phyloP scores from a whole-genome alignment of 2,329 filamentous ascomycete genomes.

The Fusarium aywerte region DNA sequence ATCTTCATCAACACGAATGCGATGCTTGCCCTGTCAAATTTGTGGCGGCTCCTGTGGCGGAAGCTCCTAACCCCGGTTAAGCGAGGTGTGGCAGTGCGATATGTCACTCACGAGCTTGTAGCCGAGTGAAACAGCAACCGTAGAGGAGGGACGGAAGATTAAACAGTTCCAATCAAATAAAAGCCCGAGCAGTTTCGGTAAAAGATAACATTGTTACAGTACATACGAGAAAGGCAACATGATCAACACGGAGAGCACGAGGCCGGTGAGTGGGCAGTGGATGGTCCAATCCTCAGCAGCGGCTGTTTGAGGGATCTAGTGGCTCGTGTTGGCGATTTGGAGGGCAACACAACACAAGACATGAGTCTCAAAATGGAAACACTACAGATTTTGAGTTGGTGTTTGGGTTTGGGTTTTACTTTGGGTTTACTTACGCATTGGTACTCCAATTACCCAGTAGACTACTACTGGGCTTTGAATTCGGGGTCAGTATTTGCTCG shows the following conservation, averaged over 20 bases:
- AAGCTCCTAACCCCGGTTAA: slow-evolving; percentile 1
- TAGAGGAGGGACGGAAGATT: slow-evolving; percentile 7
- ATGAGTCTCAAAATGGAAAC: slow-evolving; percentile 31
- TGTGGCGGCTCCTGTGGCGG: slow-evolving; percentile 22
- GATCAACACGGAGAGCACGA: slow-evolving; percentile 30
- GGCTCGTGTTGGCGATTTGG: slow-evolving; percentile 27
- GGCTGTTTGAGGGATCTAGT: slow-evolving; percentile 5
- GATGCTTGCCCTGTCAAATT: slow-evolving; percentile 3
- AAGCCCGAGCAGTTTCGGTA: background rate
- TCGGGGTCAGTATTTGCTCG: background rate
- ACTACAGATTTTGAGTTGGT: slow-evolving; percentile 17
- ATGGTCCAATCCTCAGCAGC: slow-evolving; percentile 12
- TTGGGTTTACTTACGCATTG: slow-evolving; percentile 11
- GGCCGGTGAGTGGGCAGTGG: slow-evolving; percentile 25
- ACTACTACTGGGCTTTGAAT: background rate
- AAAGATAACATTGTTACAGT: slow-evolving; percentile 19
- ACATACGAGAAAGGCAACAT: slow-evolving; percentile 19
- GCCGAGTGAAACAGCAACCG: background rate
- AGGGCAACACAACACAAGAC: slow-evolving; percentile 1
- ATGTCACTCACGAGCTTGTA: background rate
- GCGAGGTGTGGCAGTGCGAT: slow-evolving; percentile 31
- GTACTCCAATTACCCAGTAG: background rate
- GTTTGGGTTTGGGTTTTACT: background rate
- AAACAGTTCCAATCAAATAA: slow-evolving; percentile 14
- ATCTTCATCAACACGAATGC: slow-evolving; percentile 16